These are phyloP conservation scores for Penicillium vulpinum DNA, from an alignment of 2,329 filamentous ascomycete species.

Conservation along the genomic window DNA sequence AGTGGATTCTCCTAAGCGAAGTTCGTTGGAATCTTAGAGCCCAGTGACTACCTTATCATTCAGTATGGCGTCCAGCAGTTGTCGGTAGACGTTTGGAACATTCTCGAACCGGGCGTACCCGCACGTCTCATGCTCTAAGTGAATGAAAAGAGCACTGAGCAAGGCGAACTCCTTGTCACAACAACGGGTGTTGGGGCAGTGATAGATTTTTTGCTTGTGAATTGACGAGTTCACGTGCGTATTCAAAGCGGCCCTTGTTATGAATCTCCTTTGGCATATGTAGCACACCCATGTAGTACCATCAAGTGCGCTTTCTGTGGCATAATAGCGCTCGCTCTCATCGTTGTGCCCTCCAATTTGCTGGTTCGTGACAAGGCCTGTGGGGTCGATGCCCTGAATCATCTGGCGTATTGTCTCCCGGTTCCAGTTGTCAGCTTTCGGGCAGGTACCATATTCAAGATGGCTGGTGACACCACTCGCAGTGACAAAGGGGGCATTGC, in stretches of 20 bases:
- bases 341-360: conserved; percentile 50
- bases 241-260: conserved; percentile 40
- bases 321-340: conserved; percentile 33
- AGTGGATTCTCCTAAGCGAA: background rate
- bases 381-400: conserved; percentile 50
- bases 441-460: conserved; percentile 56
- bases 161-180: conserved; percentile 41
- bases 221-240: conserved; percentile 56
- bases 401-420: conserved; percentile 51
- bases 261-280: conserved; percentile 53
- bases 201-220: conserved; percentile 43
- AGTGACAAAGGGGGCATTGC: conserved; percentile 46
- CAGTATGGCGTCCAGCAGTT: background rate
- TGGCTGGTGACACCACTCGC: conserved; percentile 59
- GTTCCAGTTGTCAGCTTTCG: conserved; percentile 46
- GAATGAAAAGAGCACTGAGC: conserved; percentile 44
- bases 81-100: conserved; percentile 31
- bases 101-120: conserved; percentile 41
- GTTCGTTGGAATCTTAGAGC: background rate
- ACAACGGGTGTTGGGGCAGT: conserved; percentile 41
- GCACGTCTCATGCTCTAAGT: conserved; percentile 49
- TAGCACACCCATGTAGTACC: conserved; percentile 53
- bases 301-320: conserved; percentile 49
- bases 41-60: background rate
- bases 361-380: conserved; percentile 54